Evolutionary conservation across 805 yeast genomes (phyloP).

Genomic region (Candida koratica): DNA sequence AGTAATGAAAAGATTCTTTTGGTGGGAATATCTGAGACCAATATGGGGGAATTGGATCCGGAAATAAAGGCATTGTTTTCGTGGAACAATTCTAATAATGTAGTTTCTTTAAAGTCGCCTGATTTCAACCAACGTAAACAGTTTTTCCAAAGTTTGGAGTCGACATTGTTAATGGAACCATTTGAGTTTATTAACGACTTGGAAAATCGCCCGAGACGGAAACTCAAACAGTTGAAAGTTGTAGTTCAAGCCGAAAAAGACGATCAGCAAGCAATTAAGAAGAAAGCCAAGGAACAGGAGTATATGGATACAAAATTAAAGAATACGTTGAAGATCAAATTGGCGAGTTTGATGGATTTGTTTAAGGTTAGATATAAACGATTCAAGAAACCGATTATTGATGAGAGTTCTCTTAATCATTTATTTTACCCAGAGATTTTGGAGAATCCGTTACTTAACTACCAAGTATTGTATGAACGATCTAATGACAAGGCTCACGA

Average conservation of each 20-base stretch:
- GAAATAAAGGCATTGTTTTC: constrained; percentile 60
- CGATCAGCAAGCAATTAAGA: constrained; percentile 31
- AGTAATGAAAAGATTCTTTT: constrained; percentile 72
- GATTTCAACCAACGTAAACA: constrained; percentile 41
- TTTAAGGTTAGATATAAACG: constrained; percentile 84
- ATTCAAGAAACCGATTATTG: constrained; percentile 86
- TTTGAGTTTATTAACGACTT: constrained; percentile 62
- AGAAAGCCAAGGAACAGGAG: constrained; percentile 47
- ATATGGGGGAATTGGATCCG: constrained; percentile 35
- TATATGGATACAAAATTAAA: constrained; percentile 77
- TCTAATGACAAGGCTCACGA: constrained; percentile 44
- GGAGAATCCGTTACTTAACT: constrained; percentile 32
- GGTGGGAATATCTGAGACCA: constrained; percentile 65
- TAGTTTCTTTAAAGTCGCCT: constrained; percentile 45
- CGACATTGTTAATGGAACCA: constrained; percentile 65
- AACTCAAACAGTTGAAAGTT: constrained; percentile 38
- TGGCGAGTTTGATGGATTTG: constrained; percentile 84
- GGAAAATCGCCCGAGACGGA: constrained; percentile 51
- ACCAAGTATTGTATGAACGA: constrained; percentile 43
- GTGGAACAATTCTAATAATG: constrained; percentile 39
- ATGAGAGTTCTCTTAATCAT: constrained; percentile 68
- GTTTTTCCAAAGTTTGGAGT: constrained; percentile 55
- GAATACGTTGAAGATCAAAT: constrained; percentile 77
- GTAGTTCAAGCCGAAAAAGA: constrained; percentile 16
- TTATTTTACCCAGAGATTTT: constrained; percentile 62